Percentiles rank a stretch among this genome's conserved stretches.
These are phyloP conservation scores for Trebouxia gelatinosa DNA, from an alignment of 163 green algal genomes.

Conservation along the genomic window DNA sequence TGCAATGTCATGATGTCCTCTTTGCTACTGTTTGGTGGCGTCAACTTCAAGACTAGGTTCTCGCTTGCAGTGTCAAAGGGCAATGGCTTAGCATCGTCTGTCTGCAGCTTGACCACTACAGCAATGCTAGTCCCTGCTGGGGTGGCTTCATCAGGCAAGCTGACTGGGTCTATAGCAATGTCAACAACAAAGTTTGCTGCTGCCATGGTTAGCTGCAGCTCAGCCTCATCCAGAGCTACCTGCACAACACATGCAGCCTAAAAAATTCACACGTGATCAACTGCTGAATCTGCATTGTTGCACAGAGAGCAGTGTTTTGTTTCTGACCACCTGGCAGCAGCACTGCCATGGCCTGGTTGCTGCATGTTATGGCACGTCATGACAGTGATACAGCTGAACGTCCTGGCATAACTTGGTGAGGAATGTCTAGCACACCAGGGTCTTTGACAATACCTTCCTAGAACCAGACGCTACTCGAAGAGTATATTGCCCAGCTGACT, in stretches of 20 bases:
- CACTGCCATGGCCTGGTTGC: too few relatives aligned
- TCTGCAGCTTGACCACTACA: conserved; percentile 48
- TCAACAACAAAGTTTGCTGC: conserved; percentile 48
- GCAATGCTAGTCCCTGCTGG: neutral
- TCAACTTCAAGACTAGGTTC: conserved; percentile 54
- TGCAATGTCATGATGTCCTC: conserved; percentile 4
- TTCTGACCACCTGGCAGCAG: too few relatives aligned
- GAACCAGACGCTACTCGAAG: conserved; percentile 46
- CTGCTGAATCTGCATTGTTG: too few relatives aligned
- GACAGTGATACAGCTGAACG: neutral
- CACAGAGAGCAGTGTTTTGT: too few relatives aligned
- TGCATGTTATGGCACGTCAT: too few relatives aligned
- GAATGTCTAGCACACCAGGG: neutral
- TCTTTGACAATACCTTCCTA: conserved; percentile 41
- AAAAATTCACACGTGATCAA: too few relatives aligned
- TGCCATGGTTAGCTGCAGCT: conserved; percentile 49
- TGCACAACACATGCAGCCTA: too few relatives aligned
- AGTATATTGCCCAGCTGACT: conserved; percentile 48
- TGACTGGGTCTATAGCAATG: conserved; percentile 37
- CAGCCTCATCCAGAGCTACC: conserved; percentile 60
- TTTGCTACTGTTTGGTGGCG: conserved; percentile 30
- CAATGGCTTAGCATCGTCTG: conserved; percentile 64
- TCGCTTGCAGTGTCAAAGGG: conserved; percentile 39
- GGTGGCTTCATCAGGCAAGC: conserved; percentile 29
- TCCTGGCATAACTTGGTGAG: neutral